Base-by-base conservation (phyloP, 176 grass and related monocot genomes). In the Ananas comosus region DNA sequence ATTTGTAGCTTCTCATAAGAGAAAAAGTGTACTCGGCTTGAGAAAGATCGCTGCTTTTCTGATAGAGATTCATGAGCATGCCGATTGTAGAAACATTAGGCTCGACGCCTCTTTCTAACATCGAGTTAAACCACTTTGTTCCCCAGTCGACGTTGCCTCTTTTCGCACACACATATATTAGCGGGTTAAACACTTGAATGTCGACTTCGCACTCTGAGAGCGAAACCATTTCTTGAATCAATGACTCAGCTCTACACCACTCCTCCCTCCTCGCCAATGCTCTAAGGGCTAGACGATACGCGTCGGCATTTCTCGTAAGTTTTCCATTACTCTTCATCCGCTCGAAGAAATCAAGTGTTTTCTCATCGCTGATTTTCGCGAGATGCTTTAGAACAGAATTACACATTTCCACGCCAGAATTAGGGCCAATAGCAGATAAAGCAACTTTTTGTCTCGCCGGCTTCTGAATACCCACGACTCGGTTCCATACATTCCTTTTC, bases 31-130 rank as follows among this genome's bases (percentile, higher is more conserved):
- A 92, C 51, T 90, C 84, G 68, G 93, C 89, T 42, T 87, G 81
- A 1, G 47, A 52, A 50, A 96, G 71, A 56, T 79, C 80, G 21
- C 76, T 76, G n/a, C 67, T 85, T 77, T 87, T 92, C 81, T 97
- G 86, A 80, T 87, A 92, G 67, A 97, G 79, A 4, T 64, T 86
- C 93, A 92, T 97, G 11, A 97, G 93, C 89, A 97, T 92, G 57
- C 93, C 93, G 76, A 92, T 0, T 0, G 93, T 92, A 59, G 89
- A 80, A 22, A 80, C 64, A 80, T 85, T 86, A 1, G 93, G 93
- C 49, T 79, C 70, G 71, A 97, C 81, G 67, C 65, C 68, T 67
- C 77, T 82, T 51, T 85, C 77, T 78, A 92, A 65, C 89, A 97
- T 92, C 56, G 79, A 74, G 49, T 29, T 68, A 64, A 89, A 90